Evolutionary conservation across 2,329 filamentous ascomycete genomes (phyloP).

Genomic region (Colletotrichum orbiculare): DNA sequence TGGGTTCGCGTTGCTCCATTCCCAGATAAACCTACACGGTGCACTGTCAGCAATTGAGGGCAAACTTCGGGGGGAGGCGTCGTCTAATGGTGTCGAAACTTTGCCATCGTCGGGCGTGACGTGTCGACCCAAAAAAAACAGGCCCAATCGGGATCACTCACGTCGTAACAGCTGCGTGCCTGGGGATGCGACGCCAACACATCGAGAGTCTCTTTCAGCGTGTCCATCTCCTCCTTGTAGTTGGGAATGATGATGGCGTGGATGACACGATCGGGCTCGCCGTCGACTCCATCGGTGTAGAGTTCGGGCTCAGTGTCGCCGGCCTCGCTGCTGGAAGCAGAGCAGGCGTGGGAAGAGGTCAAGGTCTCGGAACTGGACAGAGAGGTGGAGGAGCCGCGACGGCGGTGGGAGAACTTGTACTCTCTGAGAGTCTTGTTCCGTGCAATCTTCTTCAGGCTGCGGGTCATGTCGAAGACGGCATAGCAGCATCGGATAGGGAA

Average conservation of each 20-base stretch:
- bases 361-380: conserved; percentile 67
- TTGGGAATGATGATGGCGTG: conserved; percentile 79
- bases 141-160: conserved; percentile 55
- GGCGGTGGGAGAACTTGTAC: conserved; percentile 58
- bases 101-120: conserved; percentile 4
- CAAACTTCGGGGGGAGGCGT: background rate
- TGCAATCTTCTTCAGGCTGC: conserved; percentile 57
- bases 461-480: conserved; percentile 68
- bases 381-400: conserved; percentile 65
- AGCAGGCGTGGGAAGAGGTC: conserved; percentile 58
- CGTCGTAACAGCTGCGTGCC: conserved; percentile 74
- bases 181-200: conserved; percentile 75
- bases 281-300: conserved; percentile 55
- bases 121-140: background rate
- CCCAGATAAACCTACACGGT: conserved; percentile 71
- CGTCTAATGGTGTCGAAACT: conserved; percentile 15
- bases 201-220: conserved; percentile 74
- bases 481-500: conserved; percentile 73
- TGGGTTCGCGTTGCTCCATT: conserved; percentile 76
- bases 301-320: conserved; percentile 62
- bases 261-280: conserved; percentile 59
- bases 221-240: conserved; percentile 79
- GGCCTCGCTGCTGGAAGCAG: conserved; percentile 61
- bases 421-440: conserved; percentile 58
- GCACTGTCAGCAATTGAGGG: conserved; percentile 33